phyloP scores from a whole-genome alignment of 768 basidiomycete genomes.

The Thelephora aurantiotincta region DNA sequence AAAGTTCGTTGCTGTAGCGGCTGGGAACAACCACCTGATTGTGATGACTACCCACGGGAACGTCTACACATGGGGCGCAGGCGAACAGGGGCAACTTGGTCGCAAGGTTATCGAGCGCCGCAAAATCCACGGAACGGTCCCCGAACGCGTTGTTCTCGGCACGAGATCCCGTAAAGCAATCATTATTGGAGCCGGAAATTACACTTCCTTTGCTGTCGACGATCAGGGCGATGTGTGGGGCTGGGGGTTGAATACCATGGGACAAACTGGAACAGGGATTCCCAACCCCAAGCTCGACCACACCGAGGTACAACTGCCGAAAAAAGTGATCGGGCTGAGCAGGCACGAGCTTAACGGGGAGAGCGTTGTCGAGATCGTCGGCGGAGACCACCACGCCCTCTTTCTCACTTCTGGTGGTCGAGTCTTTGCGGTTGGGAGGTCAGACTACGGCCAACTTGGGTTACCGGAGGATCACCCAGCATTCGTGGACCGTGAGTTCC shows the following conservation, averaged over 20 bases:
- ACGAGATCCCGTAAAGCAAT: constrained; percentile 49
- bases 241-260: constrained; percentile 94
- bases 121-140: constrained; percentile 79
- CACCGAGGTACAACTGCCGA: constrained; percentile 43
- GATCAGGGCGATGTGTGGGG: constrained; percentile 75
- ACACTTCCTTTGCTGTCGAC: constrained; percentile 86
- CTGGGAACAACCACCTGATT: constrained; percentile 82
- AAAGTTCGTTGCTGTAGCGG: constrained; percentile 60
- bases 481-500: constrained; percentile 35
- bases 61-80: constrained; percentile 83
- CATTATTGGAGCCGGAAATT: constrained; percentile 65
- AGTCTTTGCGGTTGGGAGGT: constrained; percentile 79
- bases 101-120: constrained; percentile 80
- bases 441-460: constrained; percentile 76
- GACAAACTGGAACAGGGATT: constrained; percentile 54
- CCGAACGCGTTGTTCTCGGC: constrained; percentile 75
- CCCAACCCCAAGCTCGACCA: constrained; percentile 30
- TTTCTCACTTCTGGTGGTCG: constrained; percentile 77
- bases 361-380: constrained; percentile 53
- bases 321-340: constrained; percentile 48
- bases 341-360: constrained; percentile 41
- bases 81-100: constrained; percentile 84
- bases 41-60: constrained; percentile 81
- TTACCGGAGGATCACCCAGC: constrained; percentile 56
- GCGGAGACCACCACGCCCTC: constrained; percentile 81